A percentile compares a stretch with the other conserved stretches of the same genome.
phyloP scores from a whole-genome alignment of 495 filamentous ascomycete genomes.

The Alectoria sarmentosa region DNA sequence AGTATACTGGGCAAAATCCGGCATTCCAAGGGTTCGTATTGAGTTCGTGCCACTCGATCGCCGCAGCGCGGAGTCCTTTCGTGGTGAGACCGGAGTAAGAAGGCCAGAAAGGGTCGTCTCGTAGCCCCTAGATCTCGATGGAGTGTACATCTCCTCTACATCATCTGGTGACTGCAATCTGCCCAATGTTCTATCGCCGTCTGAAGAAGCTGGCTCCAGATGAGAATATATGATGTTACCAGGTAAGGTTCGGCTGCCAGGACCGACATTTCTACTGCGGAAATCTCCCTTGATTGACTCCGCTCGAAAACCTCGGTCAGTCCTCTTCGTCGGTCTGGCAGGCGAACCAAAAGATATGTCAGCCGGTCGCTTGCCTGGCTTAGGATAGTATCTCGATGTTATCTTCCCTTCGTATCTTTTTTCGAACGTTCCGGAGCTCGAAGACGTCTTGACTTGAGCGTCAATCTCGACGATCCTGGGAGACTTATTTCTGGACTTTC shows the following conservation, averaged over 20 bases:
- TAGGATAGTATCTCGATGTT: background rate
- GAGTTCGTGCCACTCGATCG: background rate
- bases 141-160: background rate
- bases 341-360: background rate
- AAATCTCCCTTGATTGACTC: background rate
- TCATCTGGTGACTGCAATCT: conserved; percentile 1
- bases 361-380: background rate
- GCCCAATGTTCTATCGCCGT: conserved; percentile 5
- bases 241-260: background rate
- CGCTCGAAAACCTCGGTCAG: background rate
- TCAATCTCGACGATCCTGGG: conserved; percentile 10
- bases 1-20: background rate
- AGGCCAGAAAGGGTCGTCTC: background rate
- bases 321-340: background rate
- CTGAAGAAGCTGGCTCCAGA: background rate
- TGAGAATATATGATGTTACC: background rate
- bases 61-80: background rate
- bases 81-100: background rate
- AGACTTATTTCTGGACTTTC: background rate
- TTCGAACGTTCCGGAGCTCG: conserved; percentile 4
- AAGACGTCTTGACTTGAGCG: conserved; percentile 10
- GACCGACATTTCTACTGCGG: background rate
- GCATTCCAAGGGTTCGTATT: background rate
- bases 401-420: conserved; percentile 15
- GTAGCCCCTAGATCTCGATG: background rate